Evolutionary conservation across 345 rosid species (phyloP).

Genomic region (Linum lewisii): DNA sequence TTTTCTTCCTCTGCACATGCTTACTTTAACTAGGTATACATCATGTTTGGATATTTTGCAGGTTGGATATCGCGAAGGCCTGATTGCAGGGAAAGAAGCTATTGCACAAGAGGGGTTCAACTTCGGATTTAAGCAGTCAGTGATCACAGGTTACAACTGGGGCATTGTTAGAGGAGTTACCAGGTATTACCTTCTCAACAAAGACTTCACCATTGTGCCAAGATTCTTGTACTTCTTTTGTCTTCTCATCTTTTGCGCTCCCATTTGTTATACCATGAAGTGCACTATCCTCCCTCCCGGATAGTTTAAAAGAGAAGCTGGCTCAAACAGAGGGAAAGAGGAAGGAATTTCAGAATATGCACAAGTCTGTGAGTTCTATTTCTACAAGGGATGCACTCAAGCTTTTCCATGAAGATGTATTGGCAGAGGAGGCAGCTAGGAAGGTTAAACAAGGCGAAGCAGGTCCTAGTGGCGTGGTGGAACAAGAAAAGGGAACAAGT

Average conservation of each 20-base stretch:
- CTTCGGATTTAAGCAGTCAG: slow-evolving; percentile 61
- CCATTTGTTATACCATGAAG: slow-evolving; percentile 33
- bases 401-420: slow-evolving; percentile 31
- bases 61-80: slow-evolving; percentile 81
- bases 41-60: slow-evolving; percentile 14
- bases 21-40: neutral
- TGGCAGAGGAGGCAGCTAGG: slow-evolving; percentile 23
- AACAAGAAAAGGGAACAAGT: slow-evolving; percentile 14
- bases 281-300: slow-evolving; percentile 52
- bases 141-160: slow-evolving; percentile 51
- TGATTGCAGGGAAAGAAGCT: slow-evolving; percentile 64
- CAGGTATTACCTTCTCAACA: slow-evolving; percentile 38
- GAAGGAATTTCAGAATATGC: slow-evolving; percentile 29
- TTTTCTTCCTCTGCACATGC: neutral
- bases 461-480: no score
- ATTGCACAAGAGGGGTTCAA: slow-evolving; percentile 76
- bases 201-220: neutral
- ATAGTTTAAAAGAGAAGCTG: slow-evolving; percentile 41
- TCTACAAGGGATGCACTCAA: slow-evolving; percentile 50
- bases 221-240: neutral
- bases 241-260: neutral
- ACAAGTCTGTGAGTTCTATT: slow-evolving; percentile 33
- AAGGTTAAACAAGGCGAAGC: slow-evolving; percentile 18
- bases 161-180: slow-evolving; percentile 72
- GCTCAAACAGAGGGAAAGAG: slow-evolving; percentile 36